Base-by-base conservation (phyloP, 1,284 basidiomycete genomes). In the Pisolithus thermaeus region DNA sequence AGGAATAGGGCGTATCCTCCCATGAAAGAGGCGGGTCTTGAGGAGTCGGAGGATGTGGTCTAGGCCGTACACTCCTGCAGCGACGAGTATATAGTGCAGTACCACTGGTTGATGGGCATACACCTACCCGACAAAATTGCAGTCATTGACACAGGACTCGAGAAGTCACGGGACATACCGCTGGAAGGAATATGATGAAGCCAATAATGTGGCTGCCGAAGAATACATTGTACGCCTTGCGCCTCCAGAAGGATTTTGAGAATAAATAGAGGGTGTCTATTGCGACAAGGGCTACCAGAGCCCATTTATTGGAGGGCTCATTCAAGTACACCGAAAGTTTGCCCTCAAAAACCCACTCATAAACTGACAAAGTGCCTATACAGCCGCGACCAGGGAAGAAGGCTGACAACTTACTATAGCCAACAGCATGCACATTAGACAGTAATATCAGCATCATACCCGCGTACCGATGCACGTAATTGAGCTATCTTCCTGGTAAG, bases 391-490 rank as follows among this genome's bases (percentile, higher is more conserved):
- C n/a, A 22, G 14, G 30, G 49, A 40, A 12, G 35, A 35, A 25
- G 14, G 36, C 45, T 16, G 5, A 30, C 2, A n/a, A 74, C 79
- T 59, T 58, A 87, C 84, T 70, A 59, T 79, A 84, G n/a, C 79
- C 80, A 22, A 85, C 30, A 11, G 71, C 74, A 62, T 93, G 91
- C 16, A 91, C 59, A 50, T 89, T 85, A 3, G 76, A 74, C 16
- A 78, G 73, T 22, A 90, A 51, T 46, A 89, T 76, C 12, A 84
- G 61, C 46, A 84, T 57, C 42, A 79, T 69, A 14, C 88, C 91
- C 4, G 78, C 71, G 59, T 85, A 83, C 49, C 90, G 85, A 69
- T 94, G 91, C 37, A 92, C 64, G 62, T 81, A 86, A 66, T 92
- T 91, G 39, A 93, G 72, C 81, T 89, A 53, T 38, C 56, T 35